phyloP scores from a whole-genome alignment of 208 protist genomes.

The Tetramitus jugosus region DNA sequence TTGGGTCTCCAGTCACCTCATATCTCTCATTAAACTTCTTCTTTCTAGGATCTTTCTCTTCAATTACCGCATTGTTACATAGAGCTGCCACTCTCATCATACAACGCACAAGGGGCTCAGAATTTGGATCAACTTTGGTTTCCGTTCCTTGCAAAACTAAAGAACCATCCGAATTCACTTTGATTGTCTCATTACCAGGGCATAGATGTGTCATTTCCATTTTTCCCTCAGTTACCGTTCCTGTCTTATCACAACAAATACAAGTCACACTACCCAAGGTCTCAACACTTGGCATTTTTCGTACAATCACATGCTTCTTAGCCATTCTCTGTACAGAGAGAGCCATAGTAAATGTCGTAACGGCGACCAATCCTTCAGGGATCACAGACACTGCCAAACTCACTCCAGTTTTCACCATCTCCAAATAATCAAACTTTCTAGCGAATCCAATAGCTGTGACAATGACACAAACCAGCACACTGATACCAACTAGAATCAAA shows the following conservation, averaged over 20 bases:
- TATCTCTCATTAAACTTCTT: too few relatives aligned
- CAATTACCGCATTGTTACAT: constrained; percentile 37
- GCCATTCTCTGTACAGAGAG: constrained; percentile 90
- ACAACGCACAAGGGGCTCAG: not conserved
- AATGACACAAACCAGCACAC: constrained; percentile 69
- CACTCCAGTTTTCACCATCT: constrained; percentile 93
- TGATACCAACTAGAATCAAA: constrained; percentile 68
- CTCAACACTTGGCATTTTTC: constrained; percentile 88
- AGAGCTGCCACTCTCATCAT: constrained; percentile 1
- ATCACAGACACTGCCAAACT: constrained; percentile 95
- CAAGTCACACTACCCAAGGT: constrained; percentile 77
- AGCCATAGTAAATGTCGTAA: constrained; percentile 89
- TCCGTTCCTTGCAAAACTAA: too few relatives aligned
- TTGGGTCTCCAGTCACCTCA: constrained; percentile 35
- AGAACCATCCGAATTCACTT: not conserved
- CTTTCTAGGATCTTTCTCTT: too few relatives aligned
- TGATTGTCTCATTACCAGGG: too few relatives aligned
- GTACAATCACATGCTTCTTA: constrained; percentile 82
- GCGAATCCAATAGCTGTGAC: constrained; percentile 79
- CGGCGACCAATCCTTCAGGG: constrained; percentile 92
- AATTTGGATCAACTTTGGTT: too few relatives aligned
- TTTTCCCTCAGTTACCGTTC: constrained; percentile 95
- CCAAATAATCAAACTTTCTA: constrained; percentile 50
- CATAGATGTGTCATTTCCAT: too few relatives aligned
- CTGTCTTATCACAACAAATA: constrained; percentile 98